Percentiles rank a stretch among this genome's conserved stretches.
phyloP scores from a whole-genome alignment of 768 basidiomycete species.

The Candolleomyces aberdarensis region DNA sequence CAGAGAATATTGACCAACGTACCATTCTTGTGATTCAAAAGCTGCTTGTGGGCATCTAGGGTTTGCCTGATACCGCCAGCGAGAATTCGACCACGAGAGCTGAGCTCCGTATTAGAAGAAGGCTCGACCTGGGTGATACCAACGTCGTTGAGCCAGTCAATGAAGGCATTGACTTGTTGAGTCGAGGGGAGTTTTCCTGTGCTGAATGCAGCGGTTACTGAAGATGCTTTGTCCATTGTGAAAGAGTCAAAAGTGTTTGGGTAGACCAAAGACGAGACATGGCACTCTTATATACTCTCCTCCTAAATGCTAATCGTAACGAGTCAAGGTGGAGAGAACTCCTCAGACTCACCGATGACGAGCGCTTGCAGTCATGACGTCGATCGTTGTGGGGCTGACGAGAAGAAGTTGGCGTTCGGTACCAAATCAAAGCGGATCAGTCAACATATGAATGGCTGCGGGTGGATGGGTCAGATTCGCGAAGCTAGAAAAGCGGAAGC shows the following conservation, averaged over 20 bases:
- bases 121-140: conserved; percentile 46
- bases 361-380: not conserved
- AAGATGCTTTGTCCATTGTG: conserved; percentile 61
- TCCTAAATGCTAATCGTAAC: not conserved
- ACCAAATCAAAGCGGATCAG: not conserved
- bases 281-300: not conserved
- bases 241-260: not conserved
- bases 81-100: conserved; percentile 51
- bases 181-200: conserved; percentile 71
- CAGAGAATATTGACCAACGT: not conserved
- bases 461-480: too few relatives aligned
- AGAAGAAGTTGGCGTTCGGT: not conserved
- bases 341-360: not conserved
- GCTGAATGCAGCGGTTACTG: conserved; percentile 62
- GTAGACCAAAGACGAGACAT: not conserved
- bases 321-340: not conserved
- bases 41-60: conserved; percentile 54
- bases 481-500: too few relatives aligned
- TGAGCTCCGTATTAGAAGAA: conserved; percentile 40
- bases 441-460: too few relatives aligned
- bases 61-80: conserved; percentile 48
- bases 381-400: not conserved
- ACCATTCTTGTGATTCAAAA: conserved; percentile 60
- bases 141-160: conserved; percentile 54
- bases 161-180: conserved; percentile 47